These are phyloP conservation scores for Verruconis gallopava DNA, from an alignment of 2,329 filamentous ascomycete species.

Conservation along the genomic window DNA sequence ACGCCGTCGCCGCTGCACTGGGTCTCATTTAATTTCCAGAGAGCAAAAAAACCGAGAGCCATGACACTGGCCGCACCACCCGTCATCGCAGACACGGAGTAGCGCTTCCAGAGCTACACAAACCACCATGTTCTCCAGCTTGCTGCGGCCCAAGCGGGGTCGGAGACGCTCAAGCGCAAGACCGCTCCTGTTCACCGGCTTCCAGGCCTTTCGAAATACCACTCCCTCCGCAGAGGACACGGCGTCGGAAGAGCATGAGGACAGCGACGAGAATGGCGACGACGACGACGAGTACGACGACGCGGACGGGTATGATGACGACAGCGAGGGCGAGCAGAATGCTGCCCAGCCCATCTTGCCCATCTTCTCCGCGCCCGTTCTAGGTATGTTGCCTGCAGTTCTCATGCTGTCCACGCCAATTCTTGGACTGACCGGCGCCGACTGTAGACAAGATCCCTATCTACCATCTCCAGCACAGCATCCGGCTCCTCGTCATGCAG, in stretches of 20 bases:
- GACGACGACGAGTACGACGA: slow-evolving; percentile 10
- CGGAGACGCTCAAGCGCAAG: background rate
- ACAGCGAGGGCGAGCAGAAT: slow-evolving; percentile 15
- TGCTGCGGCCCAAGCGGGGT: slow-evolving; percentile 3
- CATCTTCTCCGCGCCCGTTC: slow-evolving; percentile 24
- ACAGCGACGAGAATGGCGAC: slow-evolving; percentile 12
- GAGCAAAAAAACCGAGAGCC: no score
- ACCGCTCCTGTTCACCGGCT: background rate
- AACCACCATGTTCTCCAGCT: slow-evolving; percentile 5
- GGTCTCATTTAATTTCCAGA: no score
- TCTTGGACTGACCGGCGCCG: slow-evolving; percentile 3
- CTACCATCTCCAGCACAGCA: slow-evolving; percentile 81
- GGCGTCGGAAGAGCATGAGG: slow-evolving; percentile 5
- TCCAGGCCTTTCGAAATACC: background rate
- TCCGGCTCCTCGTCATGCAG: slow-evolving; percentile 70
- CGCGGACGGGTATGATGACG: slow-evolving; percentile 16
- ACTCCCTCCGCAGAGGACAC: background rate
- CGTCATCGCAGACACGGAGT: no score
- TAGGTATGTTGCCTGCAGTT: slow-evolving; percentile 22
- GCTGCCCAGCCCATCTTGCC: slow-evolving; percentile 25
- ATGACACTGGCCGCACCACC: no score
- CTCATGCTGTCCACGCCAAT: background rate
- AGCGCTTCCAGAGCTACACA: no score
- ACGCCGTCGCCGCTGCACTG: no score
- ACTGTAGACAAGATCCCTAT: slow-evolving; percentile 71